Conservation (phyloP, 257 asterid genomes). For the Apocynum venetum region DNA sequence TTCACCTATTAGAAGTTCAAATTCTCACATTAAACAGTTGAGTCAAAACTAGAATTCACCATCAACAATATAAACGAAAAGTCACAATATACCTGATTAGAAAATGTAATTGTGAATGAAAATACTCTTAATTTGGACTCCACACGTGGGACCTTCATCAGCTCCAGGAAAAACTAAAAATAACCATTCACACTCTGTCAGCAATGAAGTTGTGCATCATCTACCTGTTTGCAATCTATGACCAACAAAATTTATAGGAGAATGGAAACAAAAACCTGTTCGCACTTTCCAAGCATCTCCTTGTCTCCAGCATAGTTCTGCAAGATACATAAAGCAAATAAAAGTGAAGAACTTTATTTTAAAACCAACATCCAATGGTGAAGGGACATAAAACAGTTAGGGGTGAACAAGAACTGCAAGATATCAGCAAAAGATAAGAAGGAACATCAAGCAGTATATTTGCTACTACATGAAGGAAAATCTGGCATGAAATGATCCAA, state of each 20-base stretch:
- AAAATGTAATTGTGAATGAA: slow-evolving; percentile 82
- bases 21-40: slow-evolving; percentile 20
- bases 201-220: slow-evolving; percentile 6
- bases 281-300: slow-evolving; percentile 97
- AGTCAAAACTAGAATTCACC: slow-evolving; percentile 11
- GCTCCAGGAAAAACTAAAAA: slow-evolving; percentile 89
- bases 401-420: slow-evolving; percentile 4
- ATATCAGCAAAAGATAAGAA: neutral
- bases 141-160: slow-evolving; percentile 97
- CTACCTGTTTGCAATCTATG: neutral
- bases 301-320: slow-evolving; percentile 91
- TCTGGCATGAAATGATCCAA: neutral
- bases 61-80: slow-evolving; percentile 15
- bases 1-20: slow-evolving; percentile 57
- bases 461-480: neutral
- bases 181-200: slow-evolving; percentile 21
- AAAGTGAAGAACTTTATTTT: neutral
- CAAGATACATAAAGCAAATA: slow-evolving; percentile 5
- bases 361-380: neutral
- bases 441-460: neutral
- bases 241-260: neutral
- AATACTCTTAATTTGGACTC: slow-evolving; percentile 97
- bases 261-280: slow-evolving; percentile 55
- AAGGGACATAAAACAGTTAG: neutral
- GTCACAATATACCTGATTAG: slow-evolving; percentile 63